Conservation (phyloP, 192 early-diverging fungal species). For the Linnemannia schmuckeri region DNA sequence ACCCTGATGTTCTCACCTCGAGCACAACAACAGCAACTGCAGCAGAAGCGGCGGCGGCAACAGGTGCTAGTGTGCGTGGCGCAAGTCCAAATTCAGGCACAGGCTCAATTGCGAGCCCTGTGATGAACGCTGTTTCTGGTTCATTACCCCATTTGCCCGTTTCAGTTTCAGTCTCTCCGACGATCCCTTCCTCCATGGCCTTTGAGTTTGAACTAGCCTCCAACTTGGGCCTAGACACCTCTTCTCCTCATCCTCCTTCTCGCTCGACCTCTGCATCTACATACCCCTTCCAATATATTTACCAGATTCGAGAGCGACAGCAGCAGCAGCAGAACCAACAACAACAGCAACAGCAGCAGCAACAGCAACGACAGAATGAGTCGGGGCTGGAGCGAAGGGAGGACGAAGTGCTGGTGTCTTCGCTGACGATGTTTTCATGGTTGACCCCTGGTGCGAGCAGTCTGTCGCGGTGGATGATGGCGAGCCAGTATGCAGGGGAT, state of each 20-base stretch:
- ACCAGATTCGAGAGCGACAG: not conserved
- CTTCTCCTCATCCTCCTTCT: not conserved
- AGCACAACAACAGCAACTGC: not conserved
- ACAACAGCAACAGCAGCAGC: conserved; percentile 5
- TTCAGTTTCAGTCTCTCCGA: not conserved
- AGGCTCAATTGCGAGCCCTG: not conserved
- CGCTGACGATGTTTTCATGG: conserved; percentile 6
- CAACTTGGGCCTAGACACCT: not conserved
- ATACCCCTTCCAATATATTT: not conserved
- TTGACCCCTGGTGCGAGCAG: not conserved
- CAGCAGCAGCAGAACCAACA: not conserved
- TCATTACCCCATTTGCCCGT: not conserved
- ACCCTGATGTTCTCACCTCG: not conserved
- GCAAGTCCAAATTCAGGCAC: not conserved
- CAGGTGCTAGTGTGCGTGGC: not conserved
- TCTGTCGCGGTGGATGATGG: conserved; percentile 18
- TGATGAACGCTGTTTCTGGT: not conserved
- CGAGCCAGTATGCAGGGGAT: conserved; percentile 12
- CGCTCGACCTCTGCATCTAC: not conserved
- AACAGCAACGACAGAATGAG: conserved; percentile 6
- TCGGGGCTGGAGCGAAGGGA: not conserved
- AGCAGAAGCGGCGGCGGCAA: not conserved
- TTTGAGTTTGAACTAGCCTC: conserved; percentile 24
- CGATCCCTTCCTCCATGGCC: conserved; percentile 12
- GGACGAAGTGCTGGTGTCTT: not conserved